Evolutionary conservation across 352 stramenopile genomes (phyloP), one percentile per base, ranked within the genome.

Genomic region (Detonula confervacea): DNA sequence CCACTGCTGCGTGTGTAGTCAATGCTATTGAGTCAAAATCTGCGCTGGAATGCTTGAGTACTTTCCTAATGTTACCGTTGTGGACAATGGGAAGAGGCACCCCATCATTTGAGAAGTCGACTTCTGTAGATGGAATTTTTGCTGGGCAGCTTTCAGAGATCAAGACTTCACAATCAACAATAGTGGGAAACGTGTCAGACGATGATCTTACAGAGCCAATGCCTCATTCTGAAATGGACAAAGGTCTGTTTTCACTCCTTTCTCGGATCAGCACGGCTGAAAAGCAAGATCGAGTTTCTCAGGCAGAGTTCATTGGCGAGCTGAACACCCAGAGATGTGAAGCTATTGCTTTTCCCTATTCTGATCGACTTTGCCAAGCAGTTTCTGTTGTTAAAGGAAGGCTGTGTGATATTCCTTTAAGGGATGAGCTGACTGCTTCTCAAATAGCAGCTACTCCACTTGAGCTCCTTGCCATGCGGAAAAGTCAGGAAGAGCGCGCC

Each of bases 291-390:
- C 52, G 65, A 49, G 25, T 75, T 51, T 73, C 73, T 35, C 79
- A 70, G 42, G 76, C 70, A 55, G 1, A 73, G 42, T 91, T 90
- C 68, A 79, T 86, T 1, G 72, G 80, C 29, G 22, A 18, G 25
- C 51, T 92, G 1, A 94, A 92, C 73, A 60, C 54, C n/a, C 46
- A 57, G 25, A 67, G 89, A 76, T 94, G 89, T 39, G 27, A 76
- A 70, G 30, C 67, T 52, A 33, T 51, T 22, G 2, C 67, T 16
- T 94, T 92, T 70, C 56, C 75, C 9, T 93, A 87, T 73, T 80
- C 87, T 16, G 27, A 81, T 46, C 44, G 67, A 59, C 57, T 87
- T 5, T 55, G 46, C 24, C 12, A 80, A n/a, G 56, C 73, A 29
- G 47, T 89, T 1, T 49, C 76, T 22, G 30, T 91, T 25, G 83